Conservation (phyloP, 1,284 basidiomycete genomes). For the Apiotrichum siamense region DNA sequence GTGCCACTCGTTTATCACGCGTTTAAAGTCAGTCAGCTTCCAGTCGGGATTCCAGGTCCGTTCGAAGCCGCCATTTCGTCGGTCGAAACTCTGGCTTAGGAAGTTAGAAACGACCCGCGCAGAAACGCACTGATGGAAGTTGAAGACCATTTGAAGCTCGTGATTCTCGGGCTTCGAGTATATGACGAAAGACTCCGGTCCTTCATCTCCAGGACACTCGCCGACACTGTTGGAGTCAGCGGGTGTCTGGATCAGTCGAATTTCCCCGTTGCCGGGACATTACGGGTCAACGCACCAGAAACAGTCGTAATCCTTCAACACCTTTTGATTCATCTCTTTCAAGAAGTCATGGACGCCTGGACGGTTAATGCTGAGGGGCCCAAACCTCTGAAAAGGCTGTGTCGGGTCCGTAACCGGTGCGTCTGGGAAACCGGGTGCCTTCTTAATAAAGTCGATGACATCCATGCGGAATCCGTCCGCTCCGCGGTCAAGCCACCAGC, state of each 20-base stretch:
- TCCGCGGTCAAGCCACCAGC: conserved; percentile 50
- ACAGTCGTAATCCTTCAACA: conserved; percentile 44
- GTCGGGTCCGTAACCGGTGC: conserved; percentile 55
- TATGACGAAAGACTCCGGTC: conserved; percentile 38
- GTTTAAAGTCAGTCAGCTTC: conserved; percentile 57
- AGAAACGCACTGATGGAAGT: conserved; percentile 50
- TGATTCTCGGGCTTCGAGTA: conserved; percentile 58
- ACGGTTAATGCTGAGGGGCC: conserved; percentile 41
- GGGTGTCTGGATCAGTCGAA: background rate
- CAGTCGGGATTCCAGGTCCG: conserved; percentile 38
- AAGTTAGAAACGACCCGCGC: conserved; percentile 45
- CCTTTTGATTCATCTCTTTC: conserved; percentile 59
- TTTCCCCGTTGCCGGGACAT: too few relatives aligned
- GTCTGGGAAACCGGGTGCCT: conserved; percentile 59
- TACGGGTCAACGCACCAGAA: conserved; percentile 9
- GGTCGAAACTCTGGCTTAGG: conserved; percentile 36
- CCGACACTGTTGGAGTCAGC: conserved; percentile 1
- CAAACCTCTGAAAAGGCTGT: conserved; percentile 50
- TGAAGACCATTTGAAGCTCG: conserved; percentile 40
- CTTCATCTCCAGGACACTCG: conserved; percentile 9
- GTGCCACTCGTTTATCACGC: conserved; percentile 59
- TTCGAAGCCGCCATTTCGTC: conserved; percentile 19
- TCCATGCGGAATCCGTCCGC: conserved; percentile 39
- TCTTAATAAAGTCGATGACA: conserved; percentile 28
- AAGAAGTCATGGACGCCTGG: conserved; percentile 63